Base-by-base conservation (phyloP, 2,329 filamentous ascomycete genomes). In the Teratosphaeria nubilosa region DNA sequence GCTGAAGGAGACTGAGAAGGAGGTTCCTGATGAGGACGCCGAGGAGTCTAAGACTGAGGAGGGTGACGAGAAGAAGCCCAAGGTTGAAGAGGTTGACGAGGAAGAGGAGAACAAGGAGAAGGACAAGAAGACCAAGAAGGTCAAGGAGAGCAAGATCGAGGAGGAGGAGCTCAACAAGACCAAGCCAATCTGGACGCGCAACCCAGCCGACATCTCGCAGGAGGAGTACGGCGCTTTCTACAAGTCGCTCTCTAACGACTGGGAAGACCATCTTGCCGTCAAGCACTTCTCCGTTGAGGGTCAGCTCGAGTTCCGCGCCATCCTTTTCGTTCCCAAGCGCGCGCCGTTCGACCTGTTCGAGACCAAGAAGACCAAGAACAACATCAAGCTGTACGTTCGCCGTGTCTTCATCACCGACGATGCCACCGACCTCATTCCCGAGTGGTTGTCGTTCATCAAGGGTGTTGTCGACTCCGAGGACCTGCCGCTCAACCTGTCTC, bases 321-420 rank as follows among this genome's bases (percentile, higher is more conserved):
- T 99, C 78, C 91, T 99, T 76, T 99, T 95, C 83, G 92, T 99
- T 58, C 94, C 94, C 76, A 97, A 99, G 90, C 92, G 94, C 73
- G 94, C 94, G 78, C 94, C 94, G 71, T 99, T 99, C 78, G 94
- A 99, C 75, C 89, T 99, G 64, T 99, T 99, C 77, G 94, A 99
- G 88, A 96, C 92, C 76, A 99, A 99, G 90, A 96, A 96, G 88
- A 96, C 92, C 75, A 99, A 99, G 91, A 99, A 97, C 89, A 99
- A 99, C 88, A 97, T 99, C 86, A 99, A 99, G 88, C 87, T 99
- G 71, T 99, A 99, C 81, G 94, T 99, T 74, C 92, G 94, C 77
- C 94, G 94, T 77, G 94, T 99, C 78, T 99, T 99, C 88, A 99
- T 99, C 84, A 99, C 94, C 62, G 94, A 99, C 69, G 94, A 99